These are phyloP conservation scores for Euptelea pleiosperma DNA, from an alignment of 164 flowering plant species.

Conservation along the genomic window DNA sequence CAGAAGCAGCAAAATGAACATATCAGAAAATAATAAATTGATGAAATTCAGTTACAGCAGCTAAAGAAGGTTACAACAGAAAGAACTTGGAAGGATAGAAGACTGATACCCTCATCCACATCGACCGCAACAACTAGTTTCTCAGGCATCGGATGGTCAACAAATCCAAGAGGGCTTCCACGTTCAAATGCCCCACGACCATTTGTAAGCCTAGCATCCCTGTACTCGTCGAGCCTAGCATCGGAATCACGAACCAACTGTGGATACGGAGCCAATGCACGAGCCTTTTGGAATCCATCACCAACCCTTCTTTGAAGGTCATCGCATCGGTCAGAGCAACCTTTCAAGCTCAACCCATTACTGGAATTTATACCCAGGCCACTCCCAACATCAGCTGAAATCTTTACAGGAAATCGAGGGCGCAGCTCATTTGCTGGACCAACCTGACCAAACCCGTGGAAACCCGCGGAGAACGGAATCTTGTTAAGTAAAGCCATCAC, in stretches of 20 bases:
- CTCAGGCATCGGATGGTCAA: conserved; percentile 25
- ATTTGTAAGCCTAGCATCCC: conserved; percentile 10
- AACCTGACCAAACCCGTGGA: conserved; percentile 6
- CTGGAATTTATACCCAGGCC: conserved; percentile 2
- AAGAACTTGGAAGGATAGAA: not conserved
- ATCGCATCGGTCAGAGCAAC: conserved; percentile 25
- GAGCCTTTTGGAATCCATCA: conserved; percentile 19
- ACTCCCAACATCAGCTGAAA: conserved; percentile 4
- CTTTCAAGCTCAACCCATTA: conserved; percentile 20
- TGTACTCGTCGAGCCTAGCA: conserved; percentile 23
- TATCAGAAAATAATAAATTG: not conserved
- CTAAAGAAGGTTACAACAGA: not conserved
- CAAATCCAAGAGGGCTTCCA: conserved; percentile 37
- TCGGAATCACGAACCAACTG: conserved; percentile 34
- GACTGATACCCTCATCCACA: conserved; percentile 71
- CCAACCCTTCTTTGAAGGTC: conserved; percentile 6
- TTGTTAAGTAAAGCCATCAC: conserved; percentile 20
- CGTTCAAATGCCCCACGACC: conserved; percentile 22
- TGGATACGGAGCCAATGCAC: conserved; percentile 27
- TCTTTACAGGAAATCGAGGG: conserved; percentile 1
- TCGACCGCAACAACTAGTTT: conserved; percentile 82
- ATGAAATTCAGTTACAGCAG: not conserved
- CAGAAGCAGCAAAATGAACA: conserved; percentile 1
- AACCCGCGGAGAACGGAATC: conserved; percentile 12
- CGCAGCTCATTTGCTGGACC: not conserved